Conservation (phyloP, 202 grass and related monocot genomes). For the Brachypodium distachyon region DNA sequence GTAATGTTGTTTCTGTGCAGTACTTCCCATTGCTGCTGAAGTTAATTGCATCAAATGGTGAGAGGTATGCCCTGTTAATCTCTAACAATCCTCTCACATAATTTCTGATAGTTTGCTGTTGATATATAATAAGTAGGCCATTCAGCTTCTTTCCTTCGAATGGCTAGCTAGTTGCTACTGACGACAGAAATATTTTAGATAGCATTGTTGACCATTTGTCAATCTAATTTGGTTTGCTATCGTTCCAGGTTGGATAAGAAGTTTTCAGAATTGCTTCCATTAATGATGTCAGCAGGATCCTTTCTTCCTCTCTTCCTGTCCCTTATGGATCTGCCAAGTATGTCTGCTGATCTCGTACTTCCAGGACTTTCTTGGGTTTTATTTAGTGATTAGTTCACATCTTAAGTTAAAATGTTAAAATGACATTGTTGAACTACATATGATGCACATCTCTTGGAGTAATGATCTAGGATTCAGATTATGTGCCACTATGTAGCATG, state of each 20-base stretch:
- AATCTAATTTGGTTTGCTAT: slow-evolving; percentile 2
- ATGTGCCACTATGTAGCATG: neutral
- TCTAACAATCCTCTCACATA: neutral
- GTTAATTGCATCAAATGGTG: slow-evolving; percentile 88
- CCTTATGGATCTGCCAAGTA: slow-evolving; percentile 83
- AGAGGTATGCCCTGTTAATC: slow-evolving; percentile 52
- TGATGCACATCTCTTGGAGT: neutral
- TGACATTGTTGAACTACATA: neutral
- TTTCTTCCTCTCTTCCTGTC: slow-evolving; percentile 93
- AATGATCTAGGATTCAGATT: neutral
- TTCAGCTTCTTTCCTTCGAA: neutral
- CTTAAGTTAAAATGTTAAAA: neutral
- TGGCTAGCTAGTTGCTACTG: neutral
- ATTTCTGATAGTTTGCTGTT: neutral
- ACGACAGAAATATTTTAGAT: neutral
- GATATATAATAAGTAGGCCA: neutral
- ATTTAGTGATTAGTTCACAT: neutral
- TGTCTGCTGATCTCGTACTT: slow-evolving; percentile 2
- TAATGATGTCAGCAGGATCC: slow-evolving; percentile 91
- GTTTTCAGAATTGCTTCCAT: slow-evolving; percentile 66
- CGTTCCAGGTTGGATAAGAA: slow-evolving; percentile 69
- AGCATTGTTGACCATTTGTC: neutral
- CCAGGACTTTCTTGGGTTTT: slow-evolving; percentile 6
- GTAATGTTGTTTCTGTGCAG: slow-evolving; percentile 37
- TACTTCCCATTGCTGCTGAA: slow-evolving; percentile 91